phyloP scores from a whole-genome alignment of 1,284 basidiomycete species.

The Cutaneotrichosporon sp. region DNA sequence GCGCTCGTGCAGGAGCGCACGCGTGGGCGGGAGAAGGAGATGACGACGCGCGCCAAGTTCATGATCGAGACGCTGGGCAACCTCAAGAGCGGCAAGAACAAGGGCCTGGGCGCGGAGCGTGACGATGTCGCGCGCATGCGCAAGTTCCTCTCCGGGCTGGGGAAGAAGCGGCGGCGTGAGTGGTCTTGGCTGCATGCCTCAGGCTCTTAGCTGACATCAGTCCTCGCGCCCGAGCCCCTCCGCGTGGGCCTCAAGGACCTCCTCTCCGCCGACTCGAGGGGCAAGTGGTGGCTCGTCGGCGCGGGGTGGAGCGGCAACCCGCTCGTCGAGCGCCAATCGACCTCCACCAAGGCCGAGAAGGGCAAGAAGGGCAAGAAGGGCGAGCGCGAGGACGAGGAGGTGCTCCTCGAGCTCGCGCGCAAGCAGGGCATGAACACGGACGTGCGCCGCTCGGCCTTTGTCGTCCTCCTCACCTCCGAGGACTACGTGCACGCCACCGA shows the following conservation, averaged over 20 bases:
- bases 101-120: conserved; percentile 64
- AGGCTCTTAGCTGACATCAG: conserved; percentile 54
- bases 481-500: conserved; percentile 95
- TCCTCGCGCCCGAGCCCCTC: conserved; percentile 77
- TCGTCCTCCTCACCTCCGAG: conserved; percentile 93
- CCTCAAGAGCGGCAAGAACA: conserved; percentile 86
- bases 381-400: conserved; percentile 55
- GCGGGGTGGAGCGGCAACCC: conserved; percentile 95
- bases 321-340: conserved; percentile 62
- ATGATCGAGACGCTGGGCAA: conserved; percentile 90
- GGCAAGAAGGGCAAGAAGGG: conserved; percentile 14
- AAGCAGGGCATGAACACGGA: conserved; percentile 99
- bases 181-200: conserved; percentile 8
- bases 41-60: conserved; percentile 72
- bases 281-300: conserved; percentile 99
- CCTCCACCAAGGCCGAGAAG: not conserved
- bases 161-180: conserved; percentile 73
- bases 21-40: conserved; percentile 59
- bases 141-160: conserved; percentile 73
- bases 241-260: conserved; percentile 84
- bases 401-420: conserved; percentile 74
- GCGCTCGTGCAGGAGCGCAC: conserved; percentile 71
- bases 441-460: conserved; percentile 84
- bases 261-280: conserved; percentile 77
- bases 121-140: conserved; percentile 67